A percentile compares a stretch with the other conserved stretches of the same genome.
Evolutionary conservation across 176 grass and related monocot genomes (phyloP).

Genomic region (Calamus simplicifolius): DNA sequence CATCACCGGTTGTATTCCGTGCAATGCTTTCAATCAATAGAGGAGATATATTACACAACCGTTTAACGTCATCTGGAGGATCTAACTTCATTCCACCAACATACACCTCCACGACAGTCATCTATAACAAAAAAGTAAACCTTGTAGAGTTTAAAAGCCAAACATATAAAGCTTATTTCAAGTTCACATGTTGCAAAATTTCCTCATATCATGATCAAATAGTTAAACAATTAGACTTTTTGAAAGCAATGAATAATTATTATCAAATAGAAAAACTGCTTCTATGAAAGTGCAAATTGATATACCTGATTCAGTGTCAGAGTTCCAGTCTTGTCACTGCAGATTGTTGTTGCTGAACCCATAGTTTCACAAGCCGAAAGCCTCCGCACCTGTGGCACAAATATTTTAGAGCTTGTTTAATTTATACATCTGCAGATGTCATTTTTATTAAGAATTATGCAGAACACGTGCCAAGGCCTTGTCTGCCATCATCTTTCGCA

Average conservation of each 20-base stretch:
- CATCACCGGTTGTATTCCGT: slow-evolving; percentile 82
- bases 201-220: not conserved
- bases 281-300: not conserved
- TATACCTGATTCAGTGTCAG: slow-evolving; percentile 91
- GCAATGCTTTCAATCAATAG: slow-evolving; percentile 81
- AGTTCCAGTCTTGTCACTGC: slow-evolving; percentile 95
- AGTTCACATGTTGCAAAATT: not conserved
- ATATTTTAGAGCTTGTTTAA: slow-evolving; percentile 14
- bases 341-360: slow-evolving; percentile 97
- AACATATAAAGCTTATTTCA: not conserved
- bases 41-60: slow-evolving; percentile 33
- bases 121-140: slow-evolving; percentile 40
- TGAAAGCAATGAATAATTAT: too few species aligned
- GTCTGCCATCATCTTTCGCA: slow-evolving; percentile 96
- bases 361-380: slow-evolving; percentile 95
- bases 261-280: too few species aligned
- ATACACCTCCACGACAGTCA: slow-evolving; percentile 82
- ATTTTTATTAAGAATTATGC: slow-evolving; percentile 11
- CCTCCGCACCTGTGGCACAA: slow-evolving; percentile 63
- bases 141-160: slow-evolving; percentile 11
- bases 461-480: slow-evolving; percentile 68
- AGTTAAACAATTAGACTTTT: too few species aligned
- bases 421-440: not conserved
- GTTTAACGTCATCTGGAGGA: slow-evolving; percentile 33
- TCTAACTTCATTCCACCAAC: slow-evolving; percentile 57